Percentiles rank a stretch among this genome's conserved stretches.
Evolutionary conservation across 2,329 filamentous ascomycete species (phyloP).

Genomic region (Fusarium anthophilum): DNA sequence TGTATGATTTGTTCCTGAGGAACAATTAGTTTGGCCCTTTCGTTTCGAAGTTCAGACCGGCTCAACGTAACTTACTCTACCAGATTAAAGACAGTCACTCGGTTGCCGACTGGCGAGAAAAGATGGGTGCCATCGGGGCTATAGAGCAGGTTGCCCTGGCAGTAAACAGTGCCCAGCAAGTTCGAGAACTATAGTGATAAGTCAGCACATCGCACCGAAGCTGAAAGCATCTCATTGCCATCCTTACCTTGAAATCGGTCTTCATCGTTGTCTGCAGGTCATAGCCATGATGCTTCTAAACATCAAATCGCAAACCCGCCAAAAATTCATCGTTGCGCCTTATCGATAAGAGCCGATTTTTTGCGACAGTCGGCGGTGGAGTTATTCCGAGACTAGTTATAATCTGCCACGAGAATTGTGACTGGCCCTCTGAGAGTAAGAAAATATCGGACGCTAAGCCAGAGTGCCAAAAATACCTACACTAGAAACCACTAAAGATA

Average conservation of each 20-base stretch:
- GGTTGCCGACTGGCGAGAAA: slow-evolving; percentile 95
- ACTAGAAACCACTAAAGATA: not conserved
- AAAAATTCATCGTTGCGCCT: slow-evolving; percentile 47
- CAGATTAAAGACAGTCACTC: slow-evolving; percentile 94
- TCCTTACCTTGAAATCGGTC: slow-evolving; percentile 92
- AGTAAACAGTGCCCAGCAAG: slow-evolving; percentile 96
- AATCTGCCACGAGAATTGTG: slow-evolving; percentile 19
- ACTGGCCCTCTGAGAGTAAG: not conserved
- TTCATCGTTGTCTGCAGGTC: slow-evolving; percentile 78
- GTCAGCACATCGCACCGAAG: not conserved
- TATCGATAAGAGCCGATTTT: slow-evolving; percentile 49
- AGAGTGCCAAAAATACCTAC: not conserved
- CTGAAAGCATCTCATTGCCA: not conserved
- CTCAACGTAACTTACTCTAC: slow-evolving; percentile 74
- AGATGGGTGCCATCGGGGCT: slow-evolving; percentile 95
- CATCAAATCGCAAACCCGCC: slow-evolving; percentile 38
- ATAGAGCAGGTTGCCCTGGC: slow-evolving; percentile 96
- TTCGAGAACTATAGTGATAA: slow-evolving; percentile 82
- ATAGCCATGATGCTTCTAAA: slow-evolving; percentile 49
- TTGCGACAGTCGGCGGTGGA: slow-evolving; percentile 46
- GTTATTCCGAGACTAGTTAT: slow-evolving; percentile 46
- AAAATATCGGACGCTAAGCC: not conserved
- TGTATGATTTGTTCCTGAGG: slow-evolving; percentile 83
- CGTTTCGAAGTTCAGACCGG: not conserved
- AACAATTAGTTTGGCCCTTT: slow-evolving; percentile 46